Percentiles rank a stretch among this genome's conserved stretches.
Conservation (phyloP, 108 stramenopile species). For the Cyclotella baltica region DNA sequence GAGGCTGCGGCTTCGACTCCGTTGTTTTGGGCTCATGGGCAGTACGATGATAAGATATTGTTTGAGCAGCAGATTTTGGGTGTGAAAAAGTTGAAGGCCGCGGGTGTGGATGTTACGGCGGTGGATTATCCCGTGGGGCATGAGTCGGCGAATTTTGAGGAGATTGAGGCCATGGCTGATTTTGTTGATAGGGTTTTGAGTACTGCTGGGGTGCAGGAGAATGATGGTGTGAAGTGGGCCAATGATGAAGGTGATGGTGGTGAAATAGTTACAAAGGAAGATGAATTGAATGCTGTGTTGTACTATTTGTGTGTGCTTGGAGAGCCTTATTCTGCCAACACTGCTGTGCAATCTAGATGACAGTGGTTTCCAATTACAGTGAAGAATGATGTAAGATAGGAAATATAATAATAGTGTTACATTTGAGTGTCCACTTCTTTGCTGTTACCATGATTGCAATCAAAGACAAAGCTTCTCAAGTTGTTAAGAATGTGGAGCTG, state of each 20-base stretch:
- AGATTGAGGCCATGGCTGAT: conserved; percentile 49
- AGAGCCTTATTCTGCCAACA: no score
- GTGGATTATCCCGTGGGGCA: conserved; percentile 49
- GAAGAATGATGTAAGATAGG: no score
- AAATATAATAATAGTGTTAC: no score
- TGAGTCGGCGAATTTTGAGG: conserved; percentile 50
- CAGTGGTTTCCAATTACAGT: no score
- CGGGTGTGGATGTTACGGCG: conserved; percentile 49
- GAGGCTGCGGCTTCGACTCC: conserved; percentile 42
- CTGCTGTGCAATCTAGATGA: no score
- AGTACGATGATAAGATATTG: conserved; percentile 55
- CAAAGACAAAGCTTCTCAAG: no score
- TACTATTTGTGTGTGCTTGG: conserved; percentile 48
- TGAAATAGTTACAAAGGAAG: no score
- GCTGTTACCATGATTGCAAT: no score
- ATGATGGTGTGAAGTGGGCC: conserved; percentile 13
- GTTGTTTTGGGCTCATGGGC: conserved; percentile 57
- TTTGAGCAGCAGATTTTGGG: conserved; percentile 57
- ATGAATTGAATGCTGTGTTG: conserved; percentile 40
- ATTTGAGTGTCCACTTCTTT: no score
- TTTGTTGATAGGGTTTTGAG: conserved; percentile 45
- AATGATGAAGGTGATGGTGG: conserved; percentile 6
- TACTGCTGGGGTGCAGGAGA: conserved; percentile 5
- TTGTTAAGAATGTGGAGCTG: no score
- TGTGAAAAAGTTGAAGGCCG: conserved; percentile 44